Base-by-base conservation (phyloP, 2,329 filamentous ascomycete genomes). In the Exophiala calicioides region DNA sequence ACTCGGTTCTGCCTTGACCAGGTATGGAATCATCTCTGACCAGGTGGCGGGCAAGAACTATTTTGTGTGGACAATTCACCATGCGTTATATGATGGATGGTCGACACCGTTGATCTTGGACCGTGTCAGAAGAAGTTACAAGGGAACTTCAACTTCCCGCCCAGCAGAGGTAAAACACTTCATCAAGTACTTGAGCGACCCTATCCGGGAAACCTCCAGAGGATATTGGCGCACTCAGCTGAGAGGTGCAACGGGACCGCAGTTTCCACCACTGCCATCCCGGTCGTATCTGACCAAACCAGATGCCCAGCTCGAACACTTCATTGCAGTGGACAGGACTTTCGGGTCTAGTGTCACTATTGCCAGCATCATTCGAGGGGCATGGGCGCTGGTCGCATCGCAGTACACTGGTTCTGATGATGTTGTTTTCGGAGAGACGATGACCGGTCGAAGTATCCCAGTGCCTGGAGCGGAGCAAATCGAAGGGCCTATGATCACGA, bases 41-140 rank as follows among this genome's bases (percentile, higher is more conserved):
- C 33, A 39, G 6, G 60, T 38, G 65, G 68, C 58, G 1, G 54
- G 59, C 9, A 43, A 44, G 26, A 53, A 55, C 2, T 68, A 73
- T 52, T 71, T 79, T 13, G 65, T 76, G 3, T 74, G 73, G 64
- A 73, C 72, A 0, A 68, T 75, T 39, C 75, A 78, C 47, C 75
- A 78, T 42, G 73, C 73, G 4, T 62, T 78, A 1, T 78, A 78
- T 50, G 76, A 79, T 59, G 76, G 75, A 21, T 73, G 66, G 69
- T 71, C 66, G 33, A 57, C 70, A 39, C 62, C 65, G 3, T 56
- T 68, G 10, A 60, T 71, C 19, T 60, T 69, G 33, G 57, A 61
- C 12, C 63, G 62, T 44, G 62, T 72, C 3, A 62, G 68, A 30
- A 59, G 66, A 19, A 63, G 66, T 13, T 70, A 70, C 48, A 32